Conservation (phyloP, 768 basidiomycete genomes). For the Neoboletus brunneissimus region DNA sequence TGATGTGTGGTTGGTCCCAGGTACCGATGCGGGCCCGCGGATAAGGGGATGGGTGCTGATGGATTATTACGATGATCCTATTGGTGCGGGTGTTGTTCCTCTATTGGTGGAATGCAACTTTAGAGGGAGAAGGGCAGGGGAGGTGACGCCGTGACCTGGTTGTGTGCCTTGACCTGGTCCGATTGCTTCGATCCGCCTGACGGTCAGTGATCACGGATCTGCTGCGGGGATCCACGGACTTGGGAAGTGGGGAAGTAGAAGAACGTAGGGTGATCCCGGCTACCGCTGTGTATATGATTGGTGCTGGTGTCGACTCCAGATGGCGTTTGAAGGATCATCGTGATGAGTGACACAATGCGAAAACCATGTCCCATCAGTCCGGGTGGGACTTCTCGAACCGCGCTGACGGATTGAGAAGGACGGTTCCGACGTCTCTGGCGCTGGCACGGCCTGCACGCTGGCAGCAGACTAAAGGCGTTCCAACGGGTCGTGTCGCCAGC, state of each 20-base stretch:
- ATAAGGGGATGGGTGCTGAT: slow-evolving; percentile 75
- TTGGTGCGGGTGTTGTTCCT: slow-evolving; percentile 50
- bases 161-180: background rate
- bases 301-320: no score
- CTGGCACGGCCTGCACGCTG: background rate
- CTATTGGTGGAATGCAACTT: slow-evolving; percentile 80
- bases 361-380: background rate
- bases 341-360: no score
- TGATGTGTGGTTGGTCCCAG: background rate
- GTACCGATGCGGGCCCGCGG: slow-evolving; percentile 30
- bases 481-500: no score
- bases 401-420: background rate
- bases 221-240: background rate
- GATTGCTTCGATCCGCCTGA: background rate
- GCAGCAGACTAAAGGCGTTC: no score
- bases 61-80: slow-evolving; percentile 69
- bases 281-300: background rate
- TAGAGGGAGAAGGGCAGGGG: slow-evolving; percentile 43
- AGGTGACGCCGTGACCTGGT: slow-evolving; percentile 39
- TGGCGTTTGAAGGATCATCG: no score
- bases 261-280: background rate
- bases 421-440: no score
- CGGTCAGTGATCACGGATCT: background rate
- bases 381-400: background rate
- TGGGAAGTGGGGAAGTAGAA: background rate